Percentiles rank a stretch among this genome's conserved stretches.
phyloP scores from a whole-genome alignment of 305 asterid genomes.

The Fraxinus angustifolia region DNA sequence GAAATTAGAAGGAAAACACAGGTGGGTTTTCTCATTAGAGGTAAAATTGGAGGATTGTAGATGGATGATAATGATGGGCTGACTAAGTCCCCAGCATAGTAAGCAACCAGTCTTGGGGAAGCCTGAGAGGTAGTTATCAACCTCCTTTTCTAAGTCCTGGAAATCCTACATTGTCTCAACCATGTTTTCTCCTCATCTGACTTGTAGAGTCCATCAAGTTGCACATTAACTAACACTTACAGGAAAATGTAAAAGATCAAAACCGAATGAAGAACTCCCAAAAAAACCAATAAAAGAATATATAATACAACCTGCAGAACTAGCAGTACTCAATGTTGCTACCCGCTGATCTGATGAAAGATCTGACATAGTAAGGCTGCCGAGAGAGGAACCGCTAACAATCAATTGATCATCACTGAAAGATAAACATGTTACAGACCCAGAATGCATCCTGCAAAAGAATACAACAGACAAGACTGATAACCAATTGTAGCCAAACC shows the following conservation, averaged over 20 bases:
- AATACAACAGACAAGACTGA: conserved; percentile 9
- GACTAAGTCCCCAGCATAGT: background rate
- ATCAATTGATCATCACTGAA: conserved; percentile 78
- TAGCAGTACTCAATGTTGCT: conserved; percentile 43
- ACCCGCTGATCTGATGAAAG: conserved; percentile 86
- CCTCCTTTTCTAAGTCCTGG: background rate
- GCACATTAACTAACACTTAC: conserved; percentile 7
- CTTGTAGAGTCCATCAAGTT: background rate
- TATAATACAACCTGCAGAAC: conserved; percentile 54
- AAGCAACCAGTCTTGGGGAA: background rate
- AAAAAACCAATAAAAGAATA: background rate
- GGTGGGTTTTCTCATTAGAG: background rate
- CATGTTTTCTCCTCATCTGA: background rate
- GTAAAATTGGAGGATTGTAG: background rate
- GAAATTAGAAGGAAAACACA: background rate
- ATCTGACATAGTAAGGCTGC: conserved; percentile 77
- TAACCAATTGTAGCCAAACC: background rate
- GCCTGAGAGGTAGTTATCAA: background rate
- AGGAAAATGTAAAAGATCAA: background rate
- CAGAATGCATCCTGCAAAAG: conserved; percentile 75
- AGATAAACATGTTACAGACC: conserved; percentile 68
- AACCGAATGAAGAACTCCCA: conserved; percentile 6
- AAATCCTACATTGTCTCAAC: background rate
- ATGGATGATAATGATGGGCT: background rate
- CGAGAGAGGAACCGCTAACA: conserved; percentile 79